phyloP scores from a whole-genome alignment of 2,329 filamentous ascomycete genomes.

The Ophiostoma sp. region DNA sequence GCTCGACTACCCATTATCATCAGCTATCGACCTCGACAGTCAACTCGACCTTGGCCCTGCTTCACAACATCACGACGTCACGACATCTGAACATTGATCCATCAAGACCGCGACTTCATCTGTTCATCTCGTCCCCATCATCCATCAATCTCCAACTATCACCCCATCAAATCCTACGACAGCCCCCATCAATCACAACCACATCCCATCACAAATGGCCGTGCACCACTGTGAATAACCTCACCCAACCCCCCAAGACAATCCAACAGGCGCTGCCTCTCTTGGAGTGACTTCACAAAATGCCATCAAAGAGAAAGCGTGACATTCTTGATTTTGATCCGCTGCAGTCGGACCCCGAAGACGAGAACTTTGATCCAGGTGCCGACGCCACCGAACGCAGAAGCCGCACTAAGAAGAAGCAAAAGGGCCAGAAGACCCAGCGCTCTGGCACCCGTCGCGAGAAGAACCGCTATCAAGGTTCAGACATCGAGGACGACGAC shows the following conservation, averaged over 20 bases:
- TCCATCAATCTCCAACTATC: not conserved
- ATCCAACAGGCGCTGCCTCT: not conserved
- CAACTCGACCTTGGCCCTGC: not conserved
- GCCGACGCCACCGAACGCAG: conserved; percentile 40
- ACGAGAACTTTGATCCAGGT: conserved; percentile 59
- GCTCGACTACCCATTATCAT: not conserved
- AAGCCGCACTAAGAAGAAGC: conserved; percentile 38
- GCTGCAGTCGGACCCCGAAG: conserved; percentile 61
- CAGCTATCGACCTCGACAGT: not conserved
- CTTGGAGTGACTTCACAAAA: conserved; percentile 29
- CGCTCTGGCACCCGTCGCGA: conserved; percentile 27
- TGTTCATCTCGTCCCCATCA: not conserved
- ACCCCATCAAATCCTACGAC: not conserved
- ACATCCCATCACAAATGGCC: not conserved
- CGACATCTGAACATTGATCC: not conserved
- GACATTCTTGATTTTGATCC: conserved; percentile 56
- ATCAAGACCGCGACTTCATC: not conserved
- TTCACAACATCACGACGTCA: not conserved
- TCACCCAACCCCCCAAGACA: not conserved
- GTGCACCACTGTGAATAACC: not conserved
- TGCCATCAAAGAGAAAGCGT: conserved; percentile 54
- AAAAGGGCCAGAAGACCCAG: conserved; percentile 31
- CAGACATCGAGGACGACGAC: conserved; percentile 59
- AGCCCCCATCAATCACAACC: not conserved
- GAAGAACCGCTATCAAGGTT: conserved; percentile 49